phyloP scores from a whole-genome alignment of 495 filamentous ascomycete species.

The Bombardia bombarda region DNA sequence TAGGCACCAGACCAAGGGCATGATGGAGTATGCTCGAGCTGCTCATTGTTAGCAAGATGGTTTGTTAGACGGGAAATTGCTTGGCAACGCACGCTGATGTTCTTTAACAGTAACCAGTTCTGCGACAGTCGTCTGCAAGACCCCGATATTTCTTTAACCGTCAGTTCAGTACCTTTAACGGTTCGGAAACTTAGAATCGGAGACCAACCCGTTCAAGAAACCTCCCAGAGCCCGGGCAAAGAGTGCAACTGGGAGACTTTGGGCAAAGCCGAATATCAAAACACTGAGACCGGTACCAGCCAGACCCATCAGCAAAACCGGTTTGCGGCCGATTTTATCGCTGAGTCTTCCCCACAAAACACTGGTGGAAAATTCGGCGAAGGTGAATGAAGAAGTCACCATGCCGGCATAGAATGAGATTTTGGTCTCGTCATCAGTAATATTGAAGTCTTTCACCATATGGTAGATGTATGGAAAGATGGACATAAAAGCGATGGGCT shows the following conservation, averaged over 20 bases:
- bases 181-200: not conserved
- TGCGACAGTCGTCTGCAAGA: slow-evolving; percentile 88
- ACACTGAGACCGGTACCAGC: slow-evolving; percentile 90
- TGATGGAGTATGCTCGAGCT: slow-evolving; percentile 89
- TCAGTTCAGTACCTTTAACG: slow-evolving; percentile 10
- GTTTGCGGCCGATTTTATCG: slow-evolving; percentile 87
- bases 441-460: slow-evolving; percentile 90
- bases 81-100: slow-evolving; percentile 63
- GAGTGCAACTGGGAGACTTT: slow-evolving; percentile 74
- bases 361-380: slow-evolving; percentile 87
- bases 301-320: slow-evolving; percentile 79
- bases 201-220: slow-evolving; percentile 77
- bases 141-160: slow-evolving; percentile 70
- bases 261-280: slow-evolving; percentile 85
- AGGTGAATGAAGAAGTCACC: slow-evolving; percentile 94
- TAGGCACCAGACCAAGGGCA: slow-evolving; percentile 97
- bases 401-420: slow-evolving; percentile 92
- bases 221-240: slow-evolving; percentile 84
- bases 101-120: slow-evolving; percentile 87
- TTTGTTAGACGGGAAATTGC: not conserved
- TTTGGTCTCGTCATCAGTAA: slow-evolving; percentile 66
- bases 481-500: slow-evolving; percentile 98
- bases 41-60: slow-evolving; percentile 18
- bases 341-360: slow-evolving; percentile 90
- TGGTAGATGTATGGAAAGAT: slow-evolving; percentile 99